Evolutionary conservation across 129 eudicot species (phyloP), one percentile per base, ranked within the genome.

Genomic region (Escallonia rubra): DNA sequence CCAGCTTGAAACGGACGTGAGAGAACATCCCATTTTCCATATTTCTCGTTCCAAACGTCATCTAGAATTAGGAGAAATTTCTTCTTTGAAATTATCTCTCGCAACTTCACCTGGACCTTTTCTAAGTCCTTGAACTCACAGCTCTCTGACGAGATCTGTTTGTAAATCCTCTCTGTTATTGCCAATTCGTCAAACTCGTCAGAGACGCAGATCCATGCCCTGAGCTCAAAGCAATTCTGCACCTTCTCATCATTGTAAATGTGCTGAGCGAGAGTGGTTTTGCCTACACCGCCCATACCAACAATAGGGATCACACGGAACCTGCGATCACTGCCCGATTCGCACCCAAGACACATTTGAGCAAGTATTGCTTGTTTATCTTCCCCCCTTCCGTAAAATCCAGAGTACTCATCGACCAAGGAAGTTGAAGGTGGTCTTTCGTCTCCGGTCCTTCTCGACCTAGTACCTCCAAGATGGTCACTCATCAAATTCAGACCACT

Each of bases 271-370:
- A 77, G 78, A 7, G 86, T 78, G 0, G 86, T 76, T 59, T 81
- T 81, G 40, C 86, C 82, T 15, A 70, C n/a, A 3, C 86, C 86
- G 4, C 80, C 83, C 79, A 78, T 59, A 8, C 87, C 87, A n/a
- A 78, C 80, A 7, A 83, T 75, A 0, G 82, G 69, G 43, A 80
- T 59, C n/a, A 76, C 39, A 23, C 34, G 34, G 34, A 23, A 23
- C 34, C 34, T 23, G 34, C 34, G 34, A 23, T 23, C 34, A 23
- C 34, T 23, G 0, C 34, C 34, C 34, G 34, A 23, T 23, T 23
- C 34, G 34, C 34, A 23, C 34, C 34, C 34, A 23, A 23, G 34
- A 23, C 34, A 23, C 34, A 23, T 23, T 23, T 23, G 34, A 23
- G 34, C 34, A 23, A 23, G 34, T 23, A 23, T 23, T 23, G 34